Percentiles rank a stretch among this genome's conserved stretches.
Evolutionary conservation across 805 yeast genomes (phyloP).

Genomic region (Candida easanensis): DNA sequence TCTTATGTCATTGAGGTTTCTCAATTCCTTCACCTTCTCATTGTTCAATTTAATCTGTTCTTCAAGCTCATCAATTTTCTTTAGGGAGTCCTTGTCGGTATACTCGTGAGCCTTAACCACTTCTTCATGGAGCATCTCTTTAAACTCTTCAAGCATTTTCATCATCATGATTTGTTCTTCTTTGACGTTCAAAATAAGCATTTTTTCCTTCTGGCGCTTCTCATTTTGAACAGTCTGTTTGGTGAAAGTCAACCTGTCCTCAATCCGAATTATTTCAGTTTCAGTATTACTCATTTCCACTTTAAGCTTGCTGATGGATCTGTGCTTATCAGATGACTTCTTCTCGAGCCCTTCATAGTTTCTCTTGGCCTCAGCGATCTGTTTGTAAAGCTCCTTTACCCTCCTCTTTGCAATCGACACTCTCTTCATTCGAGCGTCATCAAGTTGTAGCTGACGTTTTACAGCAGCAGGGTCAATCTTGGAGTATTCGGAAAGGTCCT

Average conservation of each 20-base stretch:
- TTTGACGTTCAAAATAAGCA: slow-evolving; percentile 22
- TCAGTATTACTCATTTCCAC: slow-evolving; percentile 16
- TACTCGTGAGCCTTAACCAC: slow-evolving; percentile 28
- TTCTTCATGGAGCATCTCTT: slow-evolving; percentile 25
- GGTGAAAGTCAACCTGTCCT: slow-evolving; percentile 10
- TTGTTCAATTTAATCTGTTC: slow-evolving; percentile 9
- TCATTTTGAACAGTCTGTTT: slow-evolving; percentile 4
- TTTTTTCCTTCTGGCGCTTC: slow-evolving; percentile 15
- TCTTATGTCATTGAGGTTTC: slow-evolving; percentile 6
- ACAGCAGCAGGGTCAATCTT: slow-evolving; percentile 17
- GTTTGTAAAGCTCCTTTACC: slow-evolving; percentile 8
- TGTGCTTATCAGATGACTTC: slow-evolving; percentile 1
- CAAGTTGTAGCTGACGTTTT: slow-evolving; percentile 13
- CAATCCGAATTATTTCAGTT: slow-evolving; percentile 14
- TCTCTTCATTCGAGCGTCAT: slow-evolving; percentile 11
- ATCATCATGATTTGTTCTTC: slow-evolving; percentile 30
- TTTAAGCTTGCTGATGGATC: slow-evolving; percentile 10
- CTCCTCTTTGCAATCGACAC: slow-evolving; percentile 12
- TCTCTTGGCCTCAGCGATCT: slow-evolving; percentile 6
- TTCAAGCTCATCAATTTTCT: slow-evolving; percentile 22
- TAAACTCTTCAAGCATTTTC: slow-evolving; percentile 34
- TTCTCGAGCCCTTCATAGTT: slow-evolving; percentile 9
- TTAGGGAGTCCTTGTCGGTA: slow-evolving; percentile 11
- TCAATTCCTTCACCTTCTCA: neutral
- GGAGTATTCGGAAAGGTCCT: neutral